Conservation (phyloP, 495 filamentous ascomycete genomes). For the Viridothelium virens region DNA sequence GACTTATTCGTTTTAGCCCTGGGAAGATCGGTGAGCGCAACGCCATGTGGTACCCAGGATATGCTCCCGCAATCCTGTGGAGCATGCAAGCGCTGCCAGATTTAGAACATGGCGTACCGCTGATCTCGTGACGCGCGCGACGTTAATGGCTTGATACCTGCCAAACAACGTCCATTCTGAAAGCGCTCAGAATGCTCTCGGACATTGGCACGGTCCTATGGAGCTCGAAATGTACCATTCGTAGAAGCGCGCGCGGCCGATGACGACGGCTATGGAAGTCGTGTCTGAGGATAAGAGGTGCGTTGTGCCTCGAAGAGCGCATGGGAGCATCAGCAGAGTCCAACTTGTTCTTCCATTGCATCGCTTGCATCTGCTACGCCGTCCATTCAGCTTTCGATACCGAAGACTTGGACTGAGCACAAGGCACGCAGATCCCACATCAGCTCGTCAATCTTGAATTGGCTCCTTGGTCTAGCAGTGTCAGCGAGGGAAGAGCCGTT, state of each 20-base stretch:
- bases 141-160: neutral
- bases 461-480: neutral
- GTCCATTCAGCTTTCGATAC: neutral
- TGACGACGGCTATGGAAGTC: neutral
- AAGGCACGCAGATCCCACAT: neutral
- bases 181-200: neutral
- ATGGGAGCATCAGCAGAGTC: neutral
- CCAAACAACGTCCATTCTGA: neutral
- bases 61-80: neutral
- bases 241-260: constrained; percentile 7
- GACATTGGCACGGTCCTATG: neutral
- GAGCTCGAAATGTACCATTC: neutral
- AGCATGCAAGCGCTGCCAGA: constrained; percentile 8
- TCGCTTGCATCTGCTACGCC: neutral
- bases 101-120: constrained; percentile 8
- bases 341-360: neutral
- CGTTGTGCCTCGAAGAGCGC: neutral
- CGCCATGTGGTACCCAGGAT: constrained; percentile 9
- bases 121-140: constrained; percentile 12
- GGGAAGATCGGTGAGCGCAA: neutral
- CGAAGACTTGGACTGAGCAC: neutral
- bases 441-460: neutral
- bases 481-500: neutral
- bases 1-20: neutral
- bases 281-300: constrained; percentile 9